These are phyloP conservation scores for Dendrobium nobile DNA, from an alignment of 106 monocot species.

Conservation along the genomic window DNA sequence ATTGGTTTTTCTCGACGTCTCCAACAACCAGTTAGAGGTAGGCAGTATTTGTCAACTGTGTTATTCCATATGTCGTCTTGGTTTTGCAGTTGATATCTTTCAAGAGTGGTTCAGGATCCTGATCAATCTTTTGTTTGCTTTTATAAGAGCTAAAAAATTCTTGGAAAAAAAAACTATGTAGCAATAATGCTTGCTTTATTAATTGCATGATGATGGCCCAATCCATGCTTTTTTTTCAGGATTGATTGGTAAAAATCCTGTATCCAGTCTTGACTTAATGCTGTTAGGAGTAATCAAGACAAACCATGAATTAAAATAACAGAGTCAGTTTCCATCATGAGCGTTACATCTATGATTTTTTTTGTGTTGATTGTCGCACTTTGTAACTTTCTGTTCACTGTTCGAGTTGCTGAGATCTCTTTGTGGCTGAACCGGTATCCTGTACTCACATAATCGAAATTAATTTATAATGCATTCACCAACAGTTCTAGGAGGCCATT, in stretches of 20 bases:
- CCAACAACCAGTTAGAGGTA: constrained; percentile 81
- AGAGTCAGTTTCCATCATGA: background rate
- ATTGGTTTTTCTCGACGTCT: constrained; percentile 53
- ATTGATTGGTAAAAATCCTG: background rate
- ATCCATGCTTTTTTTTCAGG: background rate
- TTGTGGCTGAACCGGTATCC: background rate
- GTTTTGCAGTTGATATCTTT: background rate
- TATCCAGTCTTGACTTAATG: background rate
- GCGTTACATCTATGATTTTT: background rate
- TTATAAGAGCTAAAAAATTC: background rate
- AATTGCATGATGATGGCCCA: background rate
- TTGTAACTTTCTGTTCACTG: background rate
- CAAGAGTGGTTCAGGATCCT: background rate
- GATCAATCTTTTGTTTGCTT: background rate
- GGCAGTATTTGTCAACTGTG: background rate
- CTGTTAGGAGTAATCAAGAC: background rate
- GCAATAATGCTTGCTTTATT: background rate
- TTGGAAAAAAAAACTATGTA: background rate
- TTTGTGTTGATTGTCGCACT: background rate
- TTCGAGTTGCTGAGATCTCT: background rate
- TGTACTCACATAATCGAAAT: background rate
- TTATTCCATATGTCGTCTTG: background rate
- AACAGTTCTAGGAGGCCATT: background rate
- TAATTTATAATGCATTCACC: background rate
- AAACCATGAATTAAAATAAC: background rate